Evolutionary conservation across 192 early-diverging fungal species (phyloP), one percentile per base, ranked within the genome.

Genomic region (Coemansia sp.): DNA sequence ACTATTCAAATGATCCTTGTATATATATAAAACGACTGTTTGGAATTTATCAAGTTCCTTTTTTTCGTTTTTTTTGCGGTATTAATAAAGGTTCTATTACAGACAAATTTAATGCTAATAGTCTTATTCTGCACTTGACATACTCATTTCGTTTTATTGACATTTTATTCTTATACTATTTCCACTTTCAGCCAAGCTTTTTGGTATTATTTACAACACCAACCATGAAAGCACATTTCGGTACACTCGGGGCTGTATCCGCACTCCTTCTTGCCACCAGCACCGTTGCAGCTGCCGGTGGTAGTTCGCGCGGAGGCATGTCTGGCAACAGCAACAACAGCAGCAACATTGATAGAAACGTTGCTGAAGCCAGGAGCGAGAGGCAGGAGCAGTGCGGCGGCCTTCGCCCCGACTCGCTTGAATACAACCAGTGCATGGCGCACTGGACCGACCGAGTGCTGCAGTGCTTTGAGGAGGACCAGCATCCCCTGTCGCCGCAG

Each of bases 371-470:
- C 46, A 64, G 63, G 48, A 55, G 60, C 71, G 64, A 78, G 40
- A 64, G 79, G 22, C 68, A 82, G 17, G 70, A 58, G 39, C 74
- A 82, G 51, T 82, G 79, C 54, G 79, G 79, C 14, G 61, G 45
- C 10, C 62, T 74, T 51, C 67, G 61, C 16, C 79, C 64, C 12
- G 79, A 74, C 11, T 63, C 74, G 19, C 61, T 82, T n/a, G 79
- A 76, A 49, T 76, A 82, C 71, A 82, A 82, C 71, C 68, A 76
- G 51, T 82, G 79, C 42, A 82, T 82, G 79, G 79, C 79, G 13
- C 74, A 76, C 54, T 76, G 70, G 74, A 82, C 79, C 43, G 74
- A 82, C 49, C 74, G 70, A 50, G 74, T 76, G 14, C 58, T 76
- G 6, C 67, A 82, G 55, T 68, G 74, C 62, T 82, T 68, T 41